Base-by-base conservation (phyloP, 768 basidiomycete genomes). In the Mycena venus region DNA sequence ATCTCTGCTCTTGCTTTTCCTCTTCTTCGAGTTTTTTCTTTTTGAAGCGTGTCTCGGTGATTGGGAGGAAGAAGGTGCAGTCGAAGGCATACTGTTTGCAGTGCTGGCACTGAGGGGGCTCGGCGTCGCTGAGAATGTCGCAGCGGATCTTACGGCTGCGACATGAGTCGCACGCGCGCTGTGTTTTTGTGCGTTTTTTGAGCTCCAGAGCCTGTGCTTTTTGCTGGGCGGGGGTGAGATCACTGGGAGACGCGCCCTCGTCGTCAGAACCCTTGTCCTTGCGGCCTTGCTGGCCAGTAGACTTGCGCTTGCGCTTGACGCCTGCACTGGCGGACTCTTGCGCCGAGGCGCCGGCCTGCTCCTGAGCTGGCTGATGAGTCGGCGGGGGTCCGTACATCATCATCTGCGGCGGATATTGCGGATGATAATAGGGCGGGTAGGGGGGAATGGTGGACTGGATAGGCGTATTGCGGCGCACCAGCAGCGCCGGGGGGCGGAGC, bases 1-100 rank as follows among this genome's bases (percentile, higher is more conserved):
- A 63, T 68, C 78, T 78, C 58, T 80, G 72, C n/a, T 86, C 85
- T 8, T 77, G 29, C 61, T 87, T 86, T 60, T 86, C 86, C 51
- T 85, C 84, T 36, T 86, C 86, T 27, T 96, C 94, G 53, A 92
- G 70, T 77, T 94, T 94, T 86, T 96, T 96, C 88, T 98, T 98
- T 86, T 99, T 99, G 90, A 99, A 99, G 23, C 98, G 93, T 0
- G 98, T 99, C 83, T 99, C 98, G 12, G 98, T 96, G 78, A 99
- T 99, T 47, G 98, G 98, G 15, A 99, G 91, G 88, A 98, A 98
- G 85, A 97, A 98, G 7, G 97, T 98, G 82, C 98, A 98, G 76
- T 98, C 96, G 77, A 97, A 95, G 53, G 91, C 90, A 79, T 96
- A 96, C 81, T 96, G 95, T 80, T 96, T 95, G 89, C 98, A 99